Evolutionary conservation across 495 filamentous ascomycete species (phyloP).

Genomic region (Xylaria bambusicola): DNA sequence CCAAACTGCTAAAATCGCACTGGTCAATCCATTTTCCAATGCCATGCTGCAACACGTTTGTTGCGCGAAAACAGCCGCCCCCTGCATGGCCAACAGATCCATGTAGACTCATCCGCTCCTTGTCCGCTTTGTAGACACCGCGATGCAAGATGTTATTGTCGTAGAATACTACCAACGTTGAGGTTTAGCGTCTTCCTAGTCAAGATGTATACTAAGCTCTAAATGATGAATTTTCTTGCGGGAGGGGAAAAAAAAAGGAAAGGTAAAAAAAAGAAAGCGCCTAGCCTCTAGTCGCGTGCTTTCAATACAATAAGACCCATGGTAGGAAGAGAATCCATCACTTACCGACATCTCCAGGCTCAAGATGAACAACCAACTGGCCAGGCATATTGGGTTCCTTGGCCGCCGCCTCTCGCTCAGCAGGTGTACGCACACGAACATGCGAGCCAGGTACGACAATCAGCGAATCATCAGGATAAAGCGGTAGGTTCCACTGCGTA

Average conservation of each 20-base stretch:
- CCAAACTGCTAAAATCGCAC: constrained; percentile 51
- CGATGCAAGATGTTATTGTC: constrained; percentile 86
- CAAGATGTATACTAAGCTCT: no score
- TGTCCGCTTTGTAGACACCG: constrained; percentile 64
- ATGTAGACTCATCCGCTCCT: constrained; percentile 75
- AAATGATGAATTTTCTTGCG: no score
- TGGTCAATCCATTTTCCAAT: constrained; percentile 71
- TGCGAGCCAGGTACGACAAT: constrained; percentile 75
- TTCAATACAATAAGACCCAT: no score
- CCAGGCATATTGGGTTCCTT: constrained; percentile 59
- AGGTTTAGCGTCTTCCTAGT: no score
- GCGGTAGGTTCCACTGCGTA: constrained; percentile 77
- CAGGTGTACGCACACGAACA: constrained; percentile 61
- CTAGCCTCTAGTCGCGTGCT: no score
- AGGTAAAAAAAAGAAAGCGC: no score
- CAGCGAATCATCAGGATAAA: constrained; percentile 62
- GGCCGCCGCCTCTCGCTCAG: constrained; percentile 62
- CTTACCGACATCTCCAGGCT: constrained; percentile 62
- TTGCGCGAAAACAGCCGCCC: constrained; percentile 58
- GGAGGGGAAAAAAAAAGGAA: no score
- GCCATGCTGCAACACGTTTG: constrained; percentile 85
- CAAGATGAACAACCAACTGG: constrained; percentile 62
- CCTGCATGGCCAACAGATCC: constrained; percentile 70
- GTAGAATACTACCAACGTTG: constrained; percentile 71
- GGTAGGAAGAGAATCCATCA: background rate